Evolutionary conservation across 345 rosid genomes (phyloP).

Genomic region (Eucalyptus pauciflora): DNA sequence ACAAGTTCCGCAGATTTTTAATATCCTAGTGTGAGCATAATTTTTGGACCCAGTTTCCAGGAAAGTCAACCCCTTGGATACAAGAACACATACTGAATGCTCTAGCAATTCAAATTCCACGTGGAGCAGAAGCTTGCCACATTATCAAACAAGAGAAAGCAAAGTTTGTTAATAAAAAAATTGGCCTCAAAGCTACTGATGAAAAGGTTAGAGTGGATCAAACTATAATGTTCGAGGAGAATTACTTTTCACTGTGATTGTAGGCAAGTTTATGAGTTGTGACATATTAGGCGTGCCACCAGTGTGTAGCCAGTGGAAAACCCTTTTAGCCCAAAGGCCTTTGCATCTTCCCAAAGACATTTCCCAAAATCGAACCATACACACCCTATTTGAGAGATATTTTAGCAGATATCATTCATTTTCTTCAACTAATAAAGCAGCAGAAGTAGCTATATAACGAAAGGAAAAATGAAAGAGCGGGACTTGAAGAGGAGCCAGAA

Average conservation of each 20-base stretch:
- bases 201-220: background rate
- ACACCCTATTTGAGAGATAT: background rate
- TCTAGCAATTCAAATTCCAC: background rate
- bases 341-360: background rate
- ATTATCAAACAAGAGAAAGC: background rate
- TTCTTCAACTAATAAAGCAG: background rate
- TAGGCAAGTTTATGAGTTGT: background rate
- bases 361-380: background rate
- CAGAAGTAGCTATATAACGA: background rate
- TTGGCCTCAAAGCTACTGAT: background rate
- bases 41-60: background rate
- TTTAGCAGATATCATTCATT: background rate
- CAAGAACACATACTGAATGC: background rate
- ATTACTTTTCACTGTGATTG: background rate
- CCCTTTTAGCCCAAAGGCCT: background rate
- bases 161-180: background rate
- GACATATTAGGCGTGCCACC: background rate
- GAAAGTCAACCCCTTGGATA: background rate
- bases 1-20: background rate
- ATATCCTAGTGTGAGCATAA: background rate
- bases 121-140: background rate
- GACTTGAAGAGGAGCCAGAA: background rate
- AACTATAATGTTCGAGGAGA: background rate
- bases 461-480: background rate
- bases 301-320: background rate